phyloP scores from a whole-genome alignment of 768 basidiomycete species.

The Rhizopogon vesiculosus region DNA sequence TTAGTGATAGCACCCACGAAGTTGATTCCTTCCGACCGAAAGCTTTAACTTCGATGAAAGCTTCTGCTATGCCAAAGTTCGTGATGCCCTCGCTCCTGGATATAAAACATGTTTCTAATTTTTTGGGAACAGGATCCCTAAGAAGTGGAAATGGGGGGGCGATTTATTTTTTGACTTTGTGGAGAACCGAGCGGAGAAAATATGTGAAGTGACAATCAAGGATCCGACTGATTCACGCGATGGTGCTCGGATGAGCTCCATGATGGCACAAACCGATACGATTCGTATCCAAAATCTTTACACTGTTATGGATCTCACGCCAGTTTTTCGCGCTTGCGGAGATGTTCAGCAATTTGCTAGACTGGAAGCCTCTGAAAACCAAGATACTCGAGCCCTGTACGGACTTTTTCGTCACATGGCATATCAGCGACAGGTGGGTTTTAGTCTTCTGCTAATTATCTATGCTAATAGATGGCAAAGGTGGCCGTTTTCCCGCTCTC shows the following conservation, averaged over 20 bases:
- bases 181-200: conserved; percentile 31
- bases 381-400: conserved; percentile 36
- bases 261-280: conserved; percentile 35
- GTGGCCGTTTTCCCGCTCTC: conserved; percentile 42
- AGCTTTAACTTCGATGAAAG: conserved; percentile 9
- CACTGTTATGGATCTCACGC: conserved; percentile 39
- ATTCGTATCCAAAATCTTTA: conserved; percentile 46
- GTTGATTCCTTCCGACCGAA: not conserved
- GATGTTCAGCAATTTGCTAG: conserved; percentile 49
- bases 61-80: conserved; percentile 20
- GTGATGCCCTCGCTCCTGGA: conserved; percentile 8
- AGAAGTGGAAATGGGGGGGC: conserved; percentile 66
- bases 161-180: conserved; percentile 39
- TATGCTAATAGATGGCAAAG: conserved; percentile 26
- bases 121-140: conserved; percentile 38
- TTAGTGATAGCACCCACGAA: conserved; percentile 1
- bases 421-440: conserved; percentile 41
- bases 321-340: conserved; percentile 46
- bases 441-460: conserved; percentile 4
- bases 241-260: conserved; percentile 47
- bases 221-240: conserved; percentile 38
- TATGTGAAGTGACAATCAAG: conserved; percentile 47
- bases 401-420: conserved; percentile 43
- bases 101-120: conserved; percentile 2
- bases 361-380: conserved; percentile 35